phyloP scores from a whole-genome alignment of 1,284 basidiomycete species.

The Naganishia sp. region DNA sequence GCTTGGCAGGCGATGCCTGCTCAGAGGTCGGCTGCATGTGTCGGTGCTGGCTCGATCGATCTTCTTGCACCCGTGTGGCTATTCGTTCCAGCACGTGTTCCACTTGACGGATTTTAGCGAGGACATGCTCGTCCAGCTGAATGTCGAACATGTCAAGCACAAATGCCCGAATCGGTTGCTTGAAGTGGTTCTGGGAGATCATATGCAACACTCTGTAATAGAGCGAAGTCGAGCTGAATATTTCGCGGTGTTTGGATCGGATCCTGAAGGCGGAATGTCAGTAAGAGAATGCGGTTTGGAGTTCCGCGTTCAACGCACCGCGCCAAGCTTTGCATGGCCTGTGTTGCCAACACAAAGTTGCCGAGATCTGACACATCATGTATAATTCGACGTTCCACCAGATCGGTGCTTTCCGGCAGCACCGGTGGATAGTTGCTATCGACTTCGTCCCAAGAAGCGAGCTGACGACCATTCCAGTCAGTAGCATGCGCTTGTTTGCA shows the following conservation, averaged over 20 bases:
- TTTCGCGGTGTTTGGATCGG: slow-evolving; percentile 65
- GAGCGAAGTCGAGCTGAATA: slow-evolving; percentile 75
- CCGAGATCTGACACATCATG: slow-evolving; percentile 89
- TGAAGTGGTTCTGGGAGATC: slow-evolving; percentile 83
- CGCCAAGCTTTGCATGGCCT: slow-evolving; percentile 81
- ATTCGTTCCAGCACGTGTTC: slow-evolving; percentile 8
- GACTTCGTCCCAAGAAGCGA: slow-evolving; percentile 3
- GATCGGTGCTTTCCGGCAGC: slow-evolving; percentile 9
- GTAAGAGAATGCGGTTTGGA: neutral
- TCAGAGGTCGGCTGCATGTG: neutral
- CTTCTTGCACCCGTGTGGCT: neutral
- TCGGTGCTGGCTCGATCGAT: neutral
- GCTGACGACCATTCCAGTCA: neutral
- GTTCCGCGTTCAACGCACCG: slow-evolving; percentile 58
- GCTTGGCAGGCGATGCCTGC: neutral
- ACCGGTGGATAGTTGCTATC: neutral
- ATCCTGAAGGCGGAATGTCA: slow-evolving; percentile 59
- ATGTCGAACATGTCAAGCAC: slow-evolving; percentile 90
- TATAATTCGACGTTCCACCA: slow-evolving; percentile 63
- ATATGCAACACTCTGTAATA: slow-evolving; percentile 81
- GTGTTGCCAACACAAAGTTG: slow-evolving; percentile 93
- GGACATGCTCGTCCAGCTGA: slow-evolving; percentile 56
- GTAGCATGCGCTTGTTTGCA: neutral
- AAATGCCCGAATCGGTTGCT: slow-evolving; percentile 84
- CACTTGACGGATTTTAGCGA: slow-evolving; percentile 14